Conservation (phyloP, 805 yeast genomes). For the Osmozyma mogii region DNA sequence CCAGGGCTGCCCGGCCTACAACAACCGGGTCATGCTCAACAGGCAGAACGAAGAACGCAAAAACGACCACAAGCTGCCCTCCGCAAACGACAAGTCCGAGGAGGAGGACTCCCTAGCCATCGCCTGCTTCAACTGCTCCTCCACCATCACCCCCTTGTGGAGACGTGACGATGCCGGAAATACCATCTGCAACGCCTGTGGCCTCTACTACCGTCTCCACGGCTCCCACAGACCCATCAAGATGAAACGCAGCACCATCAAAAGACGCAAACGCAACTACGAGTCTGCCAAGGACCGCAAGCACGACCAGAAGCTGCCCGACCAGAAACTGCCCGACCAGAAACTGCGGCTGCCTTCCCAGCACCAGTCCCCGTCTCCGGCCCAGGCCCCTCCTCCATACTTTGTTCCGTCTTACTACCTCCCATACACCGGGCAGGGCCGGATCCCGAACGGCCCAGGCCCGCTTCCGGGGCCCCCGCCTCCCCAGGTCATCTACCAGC, state of each 20-base stretch:
- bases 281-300: conserved; percentile 1
- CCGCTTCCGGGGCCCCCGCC: conserved; percentile 38
- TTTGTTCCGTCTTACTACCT: conserved; percentile 17
- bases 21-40: conserved; percentile 49
- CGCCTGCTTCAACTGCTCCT: conserved; percentile 77
- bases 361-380: neutral
- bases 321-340: neutral
- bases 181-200: conserved; percentile 86
- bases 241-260: conserved; percentile 65
- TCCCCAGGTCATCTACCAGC: conserved; percentile 2
- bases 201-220: conserved; percentile 66
- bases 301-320: neutral
- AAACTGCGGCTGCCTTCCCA: neutral
- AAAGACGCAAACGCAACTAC: conserved; percentile 54
- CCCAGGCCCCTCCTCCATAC: neutral
- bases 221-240: conserved; percentile 71
- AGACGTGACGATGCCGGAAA: conserved; percentile 75
- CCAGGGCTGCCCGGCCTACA: conserved; percentile 75
- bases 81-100: conserved; percentile 8
- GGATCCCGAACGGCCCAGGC: conserved; percentile 36
- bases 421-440: conserved; percentile 26
- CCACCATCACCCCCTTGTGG: conserved; percentile 85
- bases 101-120: conserved; percentile 46
- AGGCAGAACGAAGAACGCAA: conserved; percentile 8
- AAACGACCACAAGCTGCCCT: conserved; percentile 1